Conservation (phyloP, 75 land plant species). For the Cryptomeria japonica region DNA sequence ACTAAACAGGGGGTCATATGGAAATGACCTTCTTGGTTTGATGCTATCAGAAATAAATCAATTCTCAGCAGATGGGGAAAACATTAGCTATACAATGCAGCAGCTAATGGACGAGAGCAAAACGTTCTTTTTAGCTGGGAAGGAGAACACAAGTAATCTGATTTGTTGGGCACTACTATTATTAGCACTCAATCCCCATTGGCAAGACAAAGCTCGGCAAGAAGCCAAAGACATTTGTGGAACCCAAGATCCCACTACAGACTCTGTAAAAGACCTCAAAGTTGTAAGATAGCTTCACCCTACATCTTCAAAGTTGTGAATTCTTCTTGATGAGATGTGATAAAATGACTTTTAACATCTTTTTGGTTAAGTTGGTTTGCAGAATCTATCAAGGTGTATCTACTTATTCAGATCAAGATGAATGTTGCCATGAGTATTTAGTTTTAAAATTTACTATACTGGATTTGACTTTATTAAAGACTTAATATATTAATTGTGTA, state of each 20-base stretch:
- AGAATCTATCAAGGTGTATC: neutral
- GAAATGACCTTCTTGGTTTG: slow-evolving; percentile 36
- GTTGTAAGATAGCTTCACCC: slow-evolving; percentile 13
- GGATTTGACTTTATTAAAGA: too few relatives aligned
- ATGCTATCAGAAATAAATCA: slow-evolving; percentile 24
- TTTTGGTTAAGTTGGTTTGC: neutral
- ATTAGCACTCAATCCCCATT: slow-evolving; percentile 25
- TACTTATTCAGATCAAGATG: neutral
- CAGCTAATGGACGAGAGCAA: slow-evolving; percentile 45
- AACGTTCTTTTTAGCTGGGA: slow-evolving; percentile 44
- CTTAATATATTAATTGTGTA: too few relatives aligned
- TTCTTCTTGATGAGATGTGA: too few relatives aligned
- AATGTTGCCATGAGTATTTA: neutral
- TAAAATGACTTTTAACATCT: too few relatives aligned
- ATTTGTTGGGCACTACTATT: slow-evolving; percentile 42
- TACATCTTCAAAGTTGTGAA: neutral
- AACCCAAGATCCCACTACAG: slow-evolving; percentile 9
- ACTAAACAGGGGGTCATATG: slow-evolving; percentile 2
- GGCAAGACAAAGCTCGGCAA: slow-evolving; percentile 25
- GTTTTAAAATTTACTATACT: neutral
- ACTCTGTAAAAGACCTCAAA: slow-evolving; percentile 11
- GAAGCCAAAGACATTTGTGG: slow-evolving; percentile 18
- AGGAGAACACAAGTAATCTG: slow-evolving; percentile 29
- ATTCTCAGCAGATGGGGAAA: slow-evolving; percentile 3
- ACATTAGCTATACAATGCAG: slow-evolving; percentile 10